These are phyloP conservation scores for Ogataea populi-albae DNA, from an alignment of 805 yeast genomes.

Conservation along the genomic window DNA sequence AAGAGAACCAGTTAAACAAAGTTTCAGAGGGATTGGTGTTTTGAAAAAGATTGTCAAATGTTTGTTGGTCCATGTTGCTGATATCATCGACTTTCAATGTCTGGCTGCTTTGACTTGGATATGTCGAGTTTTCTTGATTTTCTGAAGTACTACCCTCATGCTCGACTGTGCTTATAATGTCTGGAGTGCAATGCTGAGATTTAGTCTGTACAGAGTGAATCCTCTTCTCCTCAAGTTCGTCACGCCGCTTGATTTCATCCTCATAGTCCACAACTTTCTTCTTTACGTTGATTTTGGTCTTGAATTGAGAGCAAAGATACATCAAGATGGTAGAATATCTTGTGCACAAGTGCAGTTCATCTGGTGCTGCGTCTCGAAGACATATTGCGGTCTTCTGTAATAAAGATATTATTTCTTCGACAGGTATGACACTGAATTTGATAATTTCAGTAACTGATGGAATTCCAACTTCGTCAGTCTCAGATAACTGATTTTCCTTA, in stretches of 20 bases:
- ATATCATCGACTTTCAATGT: constrained; percentile 8
- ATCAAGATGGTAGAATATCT: constrained; percentile 74
- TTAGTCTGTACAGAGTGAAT: constrained; percentile 5
- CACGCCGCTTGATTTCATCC: constrained; percentile 17
- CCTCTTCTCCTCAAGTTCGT: constrained; percentile 10
- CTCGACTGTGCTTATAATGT: too few species aligned
- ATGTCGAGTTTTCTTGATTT: too few species aligned
- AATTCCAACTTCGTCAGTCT: neutral
- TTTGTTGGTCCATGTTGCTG: constrained; percentile 24
- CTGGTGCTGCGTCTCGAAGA: constrained; percentile 81
- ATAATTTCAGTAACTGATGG: constrained; percentile 31
- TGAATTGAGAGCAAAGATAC: constrained; percentile 76
- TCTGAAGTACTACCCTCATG: too few species aligned
- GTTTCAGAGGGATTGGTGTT: constrained; percentile 35
- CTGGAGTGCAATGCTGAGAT: too few species aligned
- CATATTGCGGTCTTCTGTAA: constrained; percentile 72
- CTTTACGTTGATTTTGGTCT: constrained; percentile 34
- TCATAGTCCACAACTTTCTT: constrained; percentile 28
- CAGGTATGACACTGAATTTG: constrained; percentile 60
- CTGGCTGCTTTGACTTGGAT: too few species aligned
- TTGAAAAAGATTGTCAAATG: constrained; percentile 32
- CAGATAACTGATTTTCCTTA: constrained; percentile 2
- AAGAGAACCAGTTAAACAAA: constrained; percentile 48
- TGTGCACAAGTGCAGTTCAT: constrained; percentile 79
- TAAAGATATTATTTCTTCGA: constrained; percentile 64